phyloP scores from a whole-genome alignment of 164 flowering plant genomes.

The Magnolia sinica region DNA sequence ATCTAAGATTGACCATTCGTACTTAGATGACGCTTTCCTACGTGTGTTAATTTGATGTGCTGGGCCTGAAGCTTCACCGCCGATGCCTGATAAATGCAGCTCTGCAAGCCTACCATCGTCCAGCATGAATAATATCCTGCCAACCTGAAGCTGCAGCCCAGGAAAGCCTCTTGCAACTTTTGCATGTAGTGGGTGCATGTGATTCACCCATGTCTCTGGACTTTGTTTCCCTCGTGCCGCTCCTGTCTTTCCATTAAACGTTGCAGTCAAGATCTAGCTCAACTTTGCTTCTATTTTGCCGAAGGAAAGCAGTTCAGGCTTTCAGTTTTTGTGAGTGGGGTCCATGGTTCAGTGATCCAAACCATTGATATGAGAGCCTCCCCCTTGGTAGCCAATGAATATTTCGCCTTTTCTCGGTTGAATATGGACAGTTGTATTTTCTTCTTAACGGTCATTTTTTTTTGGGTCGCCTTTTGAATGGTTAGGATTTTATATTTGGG shows the following conservation, averaged over 20 bases:
- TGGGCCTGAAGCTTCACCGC: slow-evolving; percentile 66
- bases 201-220: slow-evolving; percentile 56
- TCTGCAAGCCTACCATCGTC: slow-evolving; percentile 90
- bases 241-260: slow-evolving; percentile 41
- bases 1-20: slow-evolving; percentile 72
- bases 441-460: background rate
- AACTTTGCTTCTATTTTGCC: background rate
- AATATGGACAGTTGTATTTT: background rate
- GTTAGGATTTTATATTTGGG: background rate
- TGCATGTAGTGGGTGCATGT: slow-evolving; percentile 63
- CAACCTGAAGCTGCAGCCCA: slow-evolving; percentile 59
- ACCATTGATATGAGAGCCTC: background rate
- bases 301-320: background rate
- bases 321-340: background rate
- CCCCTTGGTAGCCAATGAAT: background rate
- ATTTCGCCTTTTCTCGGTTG: background rate
- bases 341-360: background rate
- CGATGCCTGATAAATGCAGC: slow-evolving; percentile 68
- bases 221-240: slow-evolving; percentile 27
- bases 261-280: background rate
- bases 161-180: slow-evolving; percentile 60
- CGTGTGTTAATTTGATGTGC: slow-evolving; percentile 27
- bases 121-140: slow-evolving; percentile 61
- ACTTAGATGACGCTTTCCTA: slow-evolving; percentile 45
- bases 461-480: background rate